Evolutionary conservation across 2,329 filamentous ascomycete genomes (phyloP), one percentile per base, ranked within the genome.

Genomic region (Orbilia oligospora): DNA sequence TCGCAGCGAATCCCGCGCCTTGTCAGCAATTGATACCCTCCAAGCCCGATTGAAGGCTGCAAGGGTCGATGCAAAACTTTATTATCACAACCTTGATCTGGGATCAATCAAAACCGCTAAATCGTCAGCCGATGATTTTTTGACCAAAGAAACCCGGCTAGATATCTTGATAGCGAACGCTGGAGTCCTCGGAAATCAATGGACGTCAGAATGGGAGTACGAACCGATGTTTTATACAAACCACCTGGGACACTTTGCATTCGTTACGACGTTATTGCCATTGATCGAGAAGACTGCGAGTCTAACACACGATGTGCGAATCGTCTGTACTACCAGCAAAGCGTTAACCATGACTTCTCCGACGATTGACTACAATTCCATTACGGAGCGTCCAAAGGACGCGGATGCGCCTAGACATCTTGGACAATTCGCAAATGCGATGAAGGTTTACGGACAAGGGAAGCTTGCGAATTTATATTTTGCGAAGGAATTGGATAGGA

Each of bases 221-320:
- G 87, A 88, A 80, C 79, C 86, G 9, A 85, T 87, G 75, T 87
- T 88, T 73, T 86, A 85, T 0, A 86, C 84, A 1, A 88, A 88
- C 71, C 86, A 88, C 80, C 80, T 88, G 46, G 86, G 87, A 16
- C 86, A 88, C 66, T 86, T 87, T 4, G 83, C 86, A 1, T 82
- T 88, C 12, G 82, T 85, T 1, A 84, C 84, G 5, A 81, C 81
- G 1, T 73, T 86, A 1, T 61, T 82, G 4, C 81, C 81, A 16
- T 27, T 81, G 14, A 46, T 82, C 16, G 76, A 80, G n/a, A 79
- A 75, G 14, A 84, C 83, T 2, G 81, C 82, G 0, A 71, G 63
- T 53, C 30, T 69, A 12, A 79, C 75, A 2, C 61, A 64, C 6
- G 80, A 82, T 27, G 82, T 80, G 20, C 79, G 83, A 3, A 69